Percentiles rank a stretch among this genome's conserved stretches.
Conservation (phyloP, 345 rosid species). For the Rhodamnia rubescens region DNA sequence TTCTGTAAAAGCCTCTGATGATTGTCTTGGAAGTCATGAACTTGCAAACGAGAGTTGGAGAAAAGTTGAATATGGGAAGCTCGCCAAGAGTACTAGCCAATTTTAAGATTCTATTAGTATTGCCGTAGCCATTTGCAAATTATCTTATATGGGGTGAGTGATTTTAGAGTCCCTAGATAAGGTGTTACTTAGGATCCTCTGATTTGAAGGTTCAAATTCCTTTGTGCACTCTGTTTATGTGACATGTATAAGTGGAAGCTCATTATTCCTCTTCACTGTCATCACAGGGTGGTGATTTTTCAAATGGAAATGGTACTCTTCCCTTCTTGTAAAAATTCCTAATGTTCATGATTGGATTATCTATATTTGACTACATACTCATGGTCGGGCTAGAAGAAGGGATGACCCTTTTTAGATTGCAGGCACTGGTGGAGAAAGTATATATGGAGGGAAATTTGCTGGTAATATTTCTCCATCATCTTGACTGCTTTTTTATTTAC, state of each 20-base stretch:
- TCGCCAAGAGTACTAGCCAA: not conserved
- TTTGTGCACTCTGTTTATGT: not conserved
- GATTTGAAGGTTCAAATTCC: not conserved
- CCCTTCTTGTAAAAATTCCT: conserved; percentile 4
- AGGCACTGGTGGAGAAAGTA: conserved; percentile 99
- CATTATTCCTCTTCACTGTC: conserved; percentile 3
- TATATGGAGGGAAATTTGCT: conserved; percentile 90
- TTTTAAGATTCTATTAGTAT: not conserved
- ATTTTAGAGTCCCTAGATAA: not conserved
- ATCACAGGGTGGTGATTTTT: conserved; percentile 90
- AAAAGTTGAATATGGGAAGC: not conserved
- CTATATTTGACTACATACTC: conserved; percentile 25
- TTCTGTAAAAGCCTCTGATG: not conserved
- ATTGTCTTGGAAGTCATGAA: not conserved
- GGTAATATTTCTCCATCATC: conserved; percentile 29
- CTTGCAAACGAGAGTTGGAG: not conserved
- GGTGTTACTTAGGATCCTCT: not conserved
- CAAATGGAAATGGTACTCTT: conserved; percentile 78
- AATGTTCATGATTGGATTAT: conserved; percentile 12
- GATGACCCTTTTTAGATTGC: conserved; percentile 56
- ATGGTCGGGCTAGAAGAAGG: conserved; percentile 42
- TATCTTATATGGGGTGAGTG: not conserved
- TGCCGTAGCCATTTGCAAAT: not conserved
- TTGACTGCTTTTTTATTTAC: not conserved
- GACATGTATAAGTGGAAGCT: not conserved